Evolutionary conservation across 768 basidiomycete species (phyloP).

Genomic region (Gymnopilus junonius): DNA sequence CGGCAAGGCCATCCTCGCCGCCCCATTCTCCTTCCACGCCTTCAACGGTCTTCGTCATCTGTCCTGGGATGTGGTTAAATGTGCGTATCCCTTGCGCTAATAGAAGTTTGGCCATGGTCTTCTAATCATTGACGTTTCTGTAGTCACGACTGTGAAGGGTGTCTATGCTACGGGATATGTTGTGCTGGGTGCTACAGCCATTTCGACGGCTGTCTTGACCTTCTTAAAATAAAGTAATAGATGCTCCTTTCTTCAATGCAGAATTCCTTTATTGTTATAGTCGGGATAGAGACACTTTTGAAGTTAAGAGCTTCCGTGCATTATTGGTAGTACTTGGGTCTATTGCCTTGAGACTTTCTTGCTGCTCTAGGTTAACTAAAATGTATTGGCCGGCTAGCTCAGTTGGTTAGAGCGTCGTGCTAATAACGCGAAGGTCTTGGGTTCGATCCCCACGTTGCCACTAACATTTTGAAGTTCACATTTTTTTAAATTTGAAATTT

Average conservation of each 20-base stretch:
- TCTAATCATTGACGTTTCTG: too few relatives aligned
- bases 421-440: constrained; percentile 85
- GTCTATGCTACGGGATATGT: constrained; percentile 83
- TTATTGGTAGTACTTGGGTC: too few relatives aligned
- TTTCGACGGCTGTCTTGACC: constrained; percentile 69
- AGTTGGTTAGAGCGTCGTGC: constrained; percentile 94
- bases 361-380: too few relatives aligned
- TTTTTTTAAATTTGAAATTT: too few relatives aligned
- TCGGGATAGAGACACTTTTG: too few relatives aligned
- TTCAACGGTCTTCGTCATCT: constrained; percentile 92
- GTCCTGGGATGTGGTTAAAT: constrained; percentile 86
- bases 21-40: constrained; percentile 90
- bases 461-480: too few relatives aligned
- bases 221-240: background rate
- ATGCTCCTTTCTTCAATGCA: background rate
- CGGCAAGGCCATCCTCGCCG: constrained; percentile 79
- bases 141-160: constrained; percentile 82
- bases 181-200: constrained; percentile 78
- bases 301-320: too few relatives aligned
- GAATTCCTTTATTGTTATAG: too few relatives aligned
- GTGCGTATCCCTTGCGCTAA: constrained; percentile 62
- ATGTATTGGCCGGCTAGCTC: constrained; percentile 81
- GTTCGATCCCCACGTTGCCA: constrained; percentile 83
- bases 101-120: too few relatives aligned
- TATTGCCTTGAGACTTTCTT: too few relatives aligned